A percentile compares a stretch with the other conserved stretches of the same genome.
These are phyloP conservation scores for Papiliotrema laurentii DNA, from an alignment of 1,284 basidiomycete genomes.

Conservation along the genomic window DNA sequence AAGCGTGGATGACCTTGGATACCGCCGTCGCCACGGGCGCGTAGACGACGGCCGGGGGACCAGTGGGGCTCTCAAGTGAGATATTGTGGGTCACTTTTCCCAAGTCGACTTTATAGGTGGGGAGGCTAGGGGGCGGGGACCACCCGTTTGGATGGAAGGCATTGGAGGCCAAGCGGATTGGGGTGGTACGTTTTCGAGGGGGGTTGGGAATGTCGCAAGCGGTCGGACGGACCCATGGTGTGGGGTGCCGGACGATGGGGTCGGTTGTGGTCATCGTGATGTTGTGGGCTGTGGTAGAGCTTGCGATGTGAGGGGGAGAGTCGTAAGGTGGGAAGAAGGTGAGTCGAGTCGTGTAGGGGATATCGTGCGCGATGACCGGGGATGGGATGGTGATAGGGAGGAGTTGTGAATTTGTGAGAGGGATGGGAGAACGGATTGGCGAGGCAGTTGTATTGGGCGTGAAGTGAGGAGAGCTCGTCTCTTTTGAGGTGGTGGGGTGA, in stretches of 20 bases:
- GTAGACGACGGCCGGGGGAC: neutral
- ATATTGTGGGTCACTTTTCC: too few relatives aligned
- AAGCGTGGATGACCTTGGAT: neutral
- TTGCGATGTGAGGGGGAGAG: neutral
- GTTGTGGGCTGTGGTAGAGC: neutral
- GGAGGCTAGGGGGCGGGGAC: neutral
- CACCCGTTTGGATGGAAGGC: neutral
- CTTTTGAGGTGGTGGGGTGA: too few relatives aligned
- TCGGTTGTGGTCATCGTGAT: neutral
- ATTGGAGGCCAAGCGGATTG: neutral
- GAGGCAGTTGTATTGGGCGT: too few relatives aligned
- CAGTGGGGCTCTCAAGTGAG: too few relatives aligned
- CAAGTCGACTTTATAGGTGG: neutral
- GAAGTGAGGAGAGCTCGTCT: too few relatives aligned
- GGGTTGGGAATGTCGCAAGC: neutral
- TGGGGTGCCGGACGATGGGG: neutral
- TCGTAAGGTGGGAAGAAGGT: neutral
- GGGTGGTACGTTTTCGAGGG: constrained; percentile 1
- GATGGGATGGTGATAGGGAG: too few relatives aligned
- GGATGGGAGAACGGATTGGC: too few relatives aligned
- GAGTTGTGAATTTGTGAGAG: too few relatives aligned
- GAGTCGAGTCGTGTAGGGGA: neutral
- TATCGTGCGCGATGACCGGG: too few relatives aligned
- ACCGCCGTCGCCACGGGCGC: neutral
- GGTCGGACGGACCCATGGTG: constrained; percentile 1